Percentiles rank a stretch among this genome's conserved stretches.
These are phyloP conservation scores for Epichloe amarillans DNA, from an alignment of 2,329 filamentous ascomycete genomes.

Conservation along the genomic window DNA sequence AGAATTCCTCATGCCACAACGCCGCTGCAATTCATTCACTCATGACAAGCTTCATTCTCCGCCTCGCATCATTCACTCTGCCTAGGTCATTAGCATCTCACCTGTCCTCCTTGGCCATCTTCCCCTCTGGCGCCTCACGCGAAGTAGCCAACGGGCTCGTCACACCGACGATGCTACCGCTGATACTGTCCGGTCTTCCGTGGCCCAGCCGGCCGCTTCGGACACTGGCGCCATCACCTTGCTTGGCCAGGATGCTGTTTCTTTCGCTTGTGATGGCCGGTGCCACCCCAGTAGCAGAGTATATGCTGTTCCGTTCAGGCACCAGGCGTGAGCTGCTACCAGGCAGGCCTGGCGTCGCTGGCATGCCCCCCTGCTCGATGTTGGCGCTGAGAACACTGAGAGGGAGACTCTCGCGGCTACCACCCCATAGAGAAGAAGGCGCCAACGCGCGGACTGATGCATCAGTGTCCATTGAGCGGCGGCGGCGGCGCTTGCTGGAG, in stretches of 20 bases:
- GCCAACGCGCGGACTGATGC: conserved; percentile 76
- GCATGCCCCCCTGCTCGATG: conserved; percentile 36
- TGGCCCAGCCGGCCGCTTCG: conserved; percentile 68
- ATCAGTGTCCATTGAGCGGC: conserved; percentile 73
- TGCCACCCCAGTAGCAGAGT: conserved; percentile 58
- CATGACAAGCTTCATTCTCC: neutral
- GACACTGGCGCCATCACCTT: conserved; percentile 61
- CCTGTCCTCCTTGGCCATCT: conserved; percentile 17
- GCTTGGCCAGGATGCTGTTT: conserved; percentile 65
- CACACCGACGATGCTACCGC: conserved; percentile 54
- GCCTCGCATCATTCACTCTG: conserved; percentile 6
- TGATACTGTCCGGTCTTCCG: conserved; percentile 68
- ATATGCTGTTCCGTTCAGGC: conserved; percentile 64
- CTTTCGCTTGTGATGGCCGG: conserved; percentile 60
- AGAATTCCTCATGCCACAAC: neutral
- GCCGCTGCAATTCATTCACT: conserved; percentile 1
- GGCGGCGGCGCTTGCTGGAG: conserved; percentile 63
- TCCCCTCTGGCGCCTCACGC: conserved; percentile 28
- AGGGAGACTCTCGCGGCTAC: conserved; percentile 66
- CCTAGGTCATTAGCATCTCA: conserved; percentile 10
- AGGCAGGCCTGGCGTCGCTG: conserved; percentile 38
- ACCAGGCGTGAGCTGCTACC: conserved; percentile 30
- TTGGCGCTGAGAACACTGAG: conserved; percentile 66
- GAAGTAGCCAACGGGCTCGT: conserved; percentile 51
- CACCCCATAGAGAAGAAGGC: conserved; percentile 69